Percentiles rank a stretch among this genome's conserved stretches.
These are phyloP conservation scores for Epichloe gansuensis DNA, from an alignment of 2,329 filamentous ascomycete species.

Conservation along the genomic window DNA sequence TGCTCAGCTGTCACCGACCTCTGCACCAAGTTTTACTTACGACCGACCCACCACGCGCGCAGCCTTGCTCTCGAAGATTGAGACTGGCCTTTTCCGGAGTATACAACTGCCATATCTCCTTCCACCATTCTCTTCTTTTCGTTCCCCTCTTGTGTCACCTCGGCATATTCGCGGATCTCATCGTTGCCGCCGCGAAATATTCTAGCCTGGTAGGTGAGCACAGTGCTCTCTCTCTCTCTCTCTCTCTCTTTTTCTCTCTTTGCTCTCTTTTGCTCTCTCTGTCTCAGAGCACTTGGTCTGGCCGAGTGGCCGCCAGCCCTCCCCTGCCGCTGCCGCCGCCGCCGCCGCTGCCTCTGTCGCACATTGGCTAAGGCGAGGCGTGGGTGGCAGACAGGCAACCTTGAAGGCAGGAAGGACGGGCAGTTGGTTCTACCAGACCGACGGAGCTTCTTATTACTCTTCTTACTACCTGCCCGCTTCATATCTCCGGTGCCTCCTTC, in stretches of 20 bases:
- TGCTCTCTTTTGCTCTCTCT: neutral
- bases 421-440: neutral
- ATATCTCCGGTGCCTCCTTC: neutral
- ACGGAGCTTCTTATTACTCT: no score
- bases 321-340: neutral
- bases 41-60: neutral
- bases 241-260: neutral
- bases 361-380: neutral
- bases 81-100: neutral
- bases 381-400: no score
- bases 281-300: neutral
- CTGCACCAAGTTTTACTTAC: neutral
- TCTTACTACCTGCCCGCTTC: no score
- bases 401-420: neutral
- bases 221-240: neutral
- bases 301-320: slow-evolving; percentile 3
- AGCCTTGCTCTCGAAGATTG: neutral
- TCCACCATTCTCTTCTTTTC: neutral
- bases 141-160: neutral
- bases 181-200: neutral
- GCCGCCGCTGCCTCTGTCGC: neutral
- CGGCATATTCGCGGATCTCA: neutral
- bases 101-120: neutral
- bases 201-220: neutral
- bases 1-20: neutral